Base-by-base conservation (phyloP, 2,329 filamentous ascomycete genomes). In the Exophiala dermatitidis region DNA sequence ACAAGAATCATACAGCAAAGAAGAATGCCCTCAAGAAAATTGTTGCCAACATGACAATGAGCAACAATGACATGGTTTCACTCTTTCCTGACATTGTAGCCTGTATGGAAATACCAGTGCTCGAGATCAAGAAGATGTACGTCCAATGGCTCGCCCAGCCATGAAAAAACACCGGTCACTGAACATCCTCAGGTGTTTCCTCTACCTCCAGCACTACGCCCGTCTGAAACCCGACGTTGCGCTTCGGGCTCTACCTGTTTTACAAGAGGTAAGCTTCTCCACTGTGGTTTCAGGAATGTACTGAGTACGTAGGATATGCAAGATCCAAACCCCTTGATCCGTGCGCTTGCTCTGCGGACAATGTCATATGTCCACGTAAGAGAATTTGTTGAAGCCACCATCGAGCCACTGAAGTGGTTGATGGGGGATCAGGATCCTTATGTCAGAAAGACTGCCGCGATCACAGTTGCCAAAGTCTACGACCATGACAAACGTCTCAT, bases 11-110 rank as follows among this genome's bases (percentile, higher is more conserved):
- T 73, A 81, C 85, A 42, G 83, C 83, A 62, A 98, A 97, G 79
- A 97, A 97, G 81, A 94, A 96, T 67, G 90, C 93, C 7, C 79
- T 98, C 59, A 98, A 98, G 80, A 96, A 96, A 79, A 97, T 98
- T 63, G 93, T 98, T 64, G 93, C 93, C 69, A 98, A 98, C 70
- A 98, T 98, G 93, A 98, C 93, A 61, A 98, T 98, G 93, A 97
- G 91, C 81, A 98, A 98, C 74, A 98, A 97, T 68, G 93, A 98
- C 71, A 98, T 98, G 93, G 86, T 97, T 51, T 90, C 89, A 37
- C 77, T 98, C 48, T 98, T 98, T 64, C 90, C 91, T 12, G 93
- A 98, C 68, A 86, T 98, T 56, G 88, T 98, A 63, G 84, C 78
- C 59, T 97, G 91, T 77, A 98, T 98, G 93, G 83, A 88, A 64